Evolutionary conservation across 495 filamentous ascomycete species (phyloP), one percentile per base, ranked within the genome.

Genomic region (Neurospora africana): DNA sequence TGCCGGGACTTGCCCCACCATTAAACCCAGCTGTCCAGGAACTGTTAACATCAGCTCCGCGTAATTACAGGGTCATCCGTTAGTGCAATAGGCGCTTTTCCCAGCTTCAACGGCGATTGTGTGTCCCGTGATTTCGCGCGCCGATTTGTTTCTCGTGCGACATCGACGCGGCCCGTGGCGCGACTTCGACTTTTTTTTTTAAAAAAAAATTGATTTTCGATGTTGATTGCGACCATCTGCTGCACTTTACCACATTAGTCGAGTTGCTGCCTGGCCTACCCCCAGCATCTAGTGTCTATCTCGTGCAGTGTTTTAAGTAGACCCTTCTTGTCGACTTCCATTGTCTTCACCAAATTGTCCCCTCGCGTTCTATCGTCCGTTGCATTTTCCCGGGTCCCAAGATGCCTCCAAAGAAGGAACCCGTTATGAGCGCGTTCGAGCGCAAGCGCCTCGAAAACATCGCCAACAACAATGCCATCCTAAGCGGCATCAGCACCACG

Each of bases 401-500:
- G 40, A 80, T 80, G 79, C 71, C 76, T 21, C 73, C 70, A 2
- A 76, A 78, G 30, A 76, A 77, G 27, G 78, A 77, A 69, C 70
- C 74, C 2, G 74, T 73, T 36, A 85, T 87, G 78, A 87, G 83
- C 76, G 84, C 79, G 36, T 89, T 87, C 75, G 85, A 89, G 78
- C 81, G 81, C 71, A 84, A 84, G 53, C 84, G 87, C 0, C 80
- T 84, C 4, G 85, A 85, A 68, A 89, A 90, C 73, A 88, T 88
- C 40, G 84, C 83, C 23, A 79, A 80, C 0, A 89, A 90, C 76
- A 81, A 86, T 71, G 83, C 81, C 4, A 80, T 88, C 8, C 79
- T 89, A 8, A 86, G 82, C 65, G 83, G 81, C 4, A 80, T 81
- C 21, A 75, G 74, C 40, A 75, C 72, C 7, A 77, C 82, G 36